Percentiles rank a stretch among this genome's conserved stretches.
These are phyloP conservation scores for Arctostaphylos glauca DNA, from an alignment of 148 eudicot species.

Conservation along the genomic window DNA sequence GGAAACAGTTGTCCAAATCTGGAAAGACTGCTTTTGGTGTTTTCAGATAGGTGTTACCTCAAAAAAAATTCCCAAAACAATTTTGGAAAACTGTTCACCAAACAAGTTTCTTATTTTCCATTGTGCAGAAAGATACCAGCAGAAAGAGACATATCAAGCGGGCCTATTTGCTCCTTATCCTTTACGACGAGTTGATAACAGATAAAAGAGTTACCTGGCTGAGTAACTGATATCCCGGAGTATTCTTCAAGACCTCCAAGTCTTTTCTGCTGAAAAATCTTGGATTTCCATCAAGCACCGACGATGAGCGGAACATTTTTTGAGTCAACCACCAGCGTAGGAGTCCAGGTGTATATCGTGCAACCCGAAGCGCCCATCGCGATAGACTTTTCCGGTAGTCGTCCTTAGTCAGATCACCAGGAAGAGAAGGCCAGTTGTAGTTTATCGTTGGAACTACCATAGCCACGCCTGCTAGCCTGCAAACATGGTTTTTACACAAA, in stretches of 20 bases:
- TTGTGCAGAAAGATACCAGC: background rate
- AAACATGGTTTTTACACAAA: background rate
- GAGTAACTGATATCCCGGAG: constrained; percentile 65
- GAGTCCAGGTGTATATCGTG: constrained; percentile 51
- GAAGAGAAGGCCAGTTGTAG: constrained; percentile 67
- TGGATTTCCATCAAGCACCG: constrained; percentile 59
- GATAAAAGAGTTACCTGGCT: constrained; percentile 39
- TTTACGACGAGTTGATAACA: background rate
- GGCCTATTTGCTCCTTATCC: background rate
- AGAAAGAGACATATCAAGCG: background rate
- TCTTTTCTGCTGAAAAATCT: constrained; percentile 53
- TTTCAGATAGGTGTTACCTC: background rate
- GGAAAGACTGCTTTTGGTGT: background rate
- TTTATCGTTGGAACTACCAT: constrained; percentile 59
- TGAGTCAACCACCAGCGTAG: constrained; percentile 73
- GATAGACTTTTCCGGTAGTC: constrained; percentile 59
- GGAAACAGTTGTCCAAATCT: background rate
- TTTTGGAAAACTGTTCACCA: background rate
- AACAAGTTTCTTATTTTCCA: background rate
- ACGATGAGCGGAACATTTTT: constrained; percentile 45
- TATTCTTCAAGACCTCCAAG: constrained; percentile 55
- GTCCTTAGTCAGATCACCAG: constrained; percentile 40
- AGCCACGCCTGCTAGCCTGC: constrained; percentile 66
- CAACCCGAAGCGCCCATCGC: constrained; percentile 30
- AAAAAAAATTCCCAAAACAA: background rate